A percentile compares a stretch with the other conserved stretches of the same genome.
phyloP scores from a whole-genome alignment of 2,329 filamentous ascomycete genomes.

The Ophiostoma ulmi region DNA sequence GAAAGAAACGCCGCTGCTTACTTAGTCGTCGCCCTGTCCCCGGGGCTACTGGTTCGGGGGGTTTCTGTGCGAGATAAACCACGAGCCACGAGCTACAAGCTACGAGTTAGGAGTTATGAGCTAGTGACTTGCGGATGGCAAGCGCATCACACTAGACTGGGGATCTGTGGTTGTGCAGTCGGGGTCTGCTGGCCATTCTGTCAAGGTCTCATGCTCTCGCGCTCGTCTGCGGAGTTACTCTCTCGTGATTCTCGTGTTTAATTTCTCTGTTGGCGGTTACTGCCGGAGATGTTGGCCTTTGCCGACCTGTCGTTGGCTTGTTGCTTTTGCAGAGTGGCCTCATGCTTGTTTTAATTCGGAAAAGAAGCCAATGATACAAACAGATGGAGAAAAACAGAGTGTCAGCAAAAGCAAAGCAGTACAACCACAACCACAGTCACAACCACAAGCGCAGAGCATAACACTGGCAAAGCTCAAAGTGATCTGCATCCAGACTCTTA shows the following conservation, averaged over 20 bases:
- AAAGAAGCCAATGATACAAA: background rate
- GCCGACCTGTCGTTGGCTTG: conserved; percentile 2
- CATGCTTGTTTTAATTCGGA: background rate
- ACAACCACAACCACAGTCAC: background rate
- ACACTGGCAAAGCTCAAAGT: background rate
- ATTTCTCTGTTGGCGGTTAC: conserved; percentile 8
- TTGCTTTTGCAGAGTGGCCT: background rate
- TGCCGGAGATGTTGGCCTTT: background rate
- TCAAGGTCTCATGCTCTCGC: background rate
- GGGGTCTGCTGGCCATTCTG: background rate
- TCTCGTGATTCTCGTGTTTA: background rate
- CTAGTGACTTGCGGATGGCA: conserved; percentile 6
- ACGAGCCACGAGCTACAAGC: background rate
- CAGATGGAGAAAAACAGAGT: background rate
- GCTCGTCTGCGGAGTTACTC: background rate
- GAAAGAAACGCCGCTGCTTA: background rate
- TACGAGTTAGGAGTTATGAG: background rate
- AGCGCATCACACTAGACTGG: background rate
- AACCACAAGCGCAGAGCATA: background rate
- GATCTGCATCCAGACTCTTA: conserved; percentile 4
- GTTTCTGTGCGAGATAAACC: background rate
- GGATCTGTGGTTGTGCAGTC: background rate
- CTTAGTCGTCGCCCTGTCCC: background rate
- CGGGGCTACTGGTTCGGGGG: background rate
- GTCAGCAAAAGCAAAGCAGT: no score